phyloP scores from a whole-genome alignment of 257 asterid genomes.

The Petunia secreta region DNA sequence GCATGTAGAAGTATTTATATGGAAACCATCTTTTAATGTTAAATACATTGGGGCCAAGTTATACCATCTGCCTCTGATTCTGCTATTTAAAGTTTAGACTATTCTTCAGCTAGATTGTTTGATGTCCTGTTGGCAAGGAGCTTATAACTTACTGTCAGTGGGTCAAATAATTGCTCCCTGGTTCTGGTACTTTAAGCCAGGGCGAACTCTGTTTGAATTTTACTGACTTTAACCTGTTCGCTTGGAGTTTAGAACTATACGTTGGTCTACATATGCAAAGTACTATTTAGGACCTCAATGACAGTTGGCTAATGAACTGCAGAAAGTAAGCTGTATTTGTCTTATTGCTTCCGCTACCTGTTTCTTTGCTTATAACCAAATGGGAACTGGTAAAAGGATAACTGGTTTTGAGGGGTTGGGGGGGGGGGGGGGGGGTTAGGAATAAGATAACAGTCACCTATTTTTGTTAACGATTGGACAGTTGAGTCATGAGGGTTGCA shows the following conservation, averaged over 20 bases:
- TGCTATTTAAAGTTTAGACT: neutral
- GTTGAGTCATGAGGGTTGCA: conserved; percentile 4
- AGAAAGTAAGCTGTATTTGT: neutral
- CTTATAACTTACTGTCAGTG: conserved; percentile 8
- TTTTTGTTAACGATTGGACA: neutral
- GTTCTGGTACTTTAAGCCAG: neutral
- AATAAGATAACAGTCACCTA: neutral
- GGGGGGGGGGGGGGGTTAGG: neutral
- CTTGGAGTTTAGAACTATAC: conserved; percentile 7
- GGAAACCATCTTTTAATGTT: neutral
- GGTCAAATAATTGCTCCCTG: neutral
- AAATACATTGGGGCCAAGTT: neutral
- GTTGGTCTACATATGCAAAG: neutral
- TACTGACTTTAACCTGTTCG: neutral
- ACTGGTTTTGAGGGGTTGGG: neutral
- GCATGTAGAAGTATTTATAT: neutral
- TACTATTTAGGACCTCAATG: neutral
- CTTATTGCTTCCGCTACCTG: neutral
- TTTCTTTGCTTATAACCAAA: neutral
- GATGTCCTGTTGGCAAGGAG: neutral
- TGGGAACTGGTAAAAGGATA: neutral
- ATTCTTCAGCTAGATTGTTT: neutral
- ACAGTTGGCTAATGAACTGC: neutral
- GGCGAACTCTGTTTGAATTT: neutral
- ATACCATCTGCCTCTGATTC: neutral